phyloP scores from a whole-genome alignment of 2,329 filamentous ascomycete species.

The Cladophialophora yegresii region DNA sequence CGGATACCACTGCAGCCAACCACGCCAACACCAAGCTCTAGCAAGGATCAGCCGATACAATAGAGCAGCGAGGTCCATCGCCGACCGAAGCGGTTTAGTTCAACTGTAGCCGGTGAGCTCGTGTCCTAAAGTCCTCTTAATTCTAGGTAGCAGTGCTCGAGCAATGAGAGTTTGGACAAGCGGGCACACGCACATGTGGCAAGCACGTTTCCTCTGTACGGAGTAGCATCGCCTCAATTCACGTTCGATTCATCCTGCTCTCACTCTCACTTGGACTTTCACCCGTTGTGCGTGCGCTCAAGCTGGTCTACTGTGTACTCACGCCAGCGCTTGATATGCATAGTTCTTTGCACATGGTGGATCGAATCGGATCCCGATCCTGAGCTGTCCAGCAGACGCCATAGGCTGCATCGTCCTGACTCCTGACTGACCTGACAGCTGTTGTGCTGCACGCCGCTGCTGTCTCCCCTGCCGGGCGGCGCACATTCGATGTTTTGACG shows the following conservation, averaged over 20 bases:
- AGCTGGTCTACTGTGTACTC: background rate
- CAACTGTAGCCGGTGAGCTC: slow-evolving; percentile 3
- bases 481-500: slow-evolving; percentile 4
- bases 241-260: background rate
- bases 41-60: background rate
- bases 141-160: background rate
- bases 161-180: background rate
- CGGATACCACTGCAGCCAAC: slow-evolving; percentile 2
- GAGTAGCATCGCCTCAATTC: background rate
- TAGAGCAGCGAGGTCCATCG: slow-evolving; percentile 1
- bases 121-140: background rate
- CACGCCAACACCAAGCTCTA: background rate
- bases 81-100: background rate
- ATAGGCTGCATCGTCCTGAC: slow-evolving; percentile 17
- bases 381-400: background rate
- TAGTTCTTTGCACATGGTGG: slow-evolving; percentile 8
- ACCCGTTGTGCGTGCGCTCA: background rate
- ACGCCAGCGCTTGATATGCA: slow-evolving; percentile 3
- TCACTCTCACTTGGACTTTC: background rate
- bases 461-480: background rate
- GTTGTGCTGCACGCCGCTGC: slow-evolving; percentile 7
- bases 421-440: slow-evolving; percentile 13
- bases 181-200: background rate
- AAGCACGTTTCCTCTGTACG: background rate
- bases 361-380: slow-evolving; percentile 5